These are phyloP conservation scores for Hippophae tibetana DNA, from an alignment of 306 rosid genomes.

Conservation along the genomic window DNA sequence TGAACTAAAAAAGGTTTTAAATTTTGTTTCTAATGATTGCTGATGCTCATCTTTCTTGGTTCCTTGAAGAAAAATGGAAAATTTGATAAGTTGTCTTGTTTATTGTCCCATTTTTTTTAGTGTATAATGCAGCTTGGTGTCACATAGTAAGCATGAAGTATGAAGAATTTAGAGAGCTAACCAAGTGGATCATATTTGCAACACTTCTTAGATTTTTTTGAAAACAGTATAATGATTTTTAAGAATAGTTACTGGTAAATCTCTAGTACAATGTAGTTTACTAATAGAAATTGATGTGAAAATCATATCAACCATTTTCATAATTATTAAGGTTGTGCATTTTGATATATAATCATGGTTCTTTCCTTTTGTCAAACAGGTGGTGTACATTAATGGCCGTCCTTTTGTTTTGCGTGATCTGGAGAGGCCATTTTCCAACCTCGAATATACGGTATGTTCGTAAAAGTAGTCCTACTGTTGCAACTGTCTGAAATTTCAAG, in stretches of 20 bases:
- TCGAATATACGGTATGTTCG: conserved; percentile 68
- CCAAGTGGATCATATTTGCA: not conserved
- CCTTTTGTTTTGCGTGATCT: conserved; percentile 90
- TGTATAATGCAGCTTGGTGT: not conserved
- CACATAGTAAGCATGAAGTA: not conserved
- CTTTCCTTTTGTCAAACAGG: conserved; percentile 37
- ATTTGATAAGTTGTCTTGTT: not conserved
- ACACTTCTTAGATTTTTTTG: not conserved
- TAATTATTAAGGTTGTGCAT: conserved; percentile 3
- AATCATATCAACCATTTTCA: not conserved
- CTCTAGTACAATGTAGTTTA: not conserved
- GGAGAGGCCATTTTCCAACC: conserved; percentile 85
- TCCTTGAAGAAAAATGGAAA: not conserved
- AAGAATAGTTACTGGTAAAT: not conserved
- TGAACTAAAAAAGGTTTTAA: too few relatives aligned
- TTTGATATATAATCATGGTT: not conserved
- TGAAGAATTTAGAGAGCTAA: not conserved
- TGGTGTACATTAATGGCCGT: conserved; percentile 80
- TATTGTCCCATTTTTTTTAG: not conserved
- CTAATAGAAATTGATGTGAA: not conserved
- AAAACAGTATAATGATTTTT: not conserved
- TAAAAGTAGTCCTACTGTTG: not conserved
- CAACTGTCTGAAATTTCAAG: not conserved
- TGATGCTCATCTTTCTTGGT: too few relatives aligned
- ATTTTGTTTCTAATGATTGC: too few relatives aligned